phyloP scores from a whole-genome alignment of 306 rosid genomes.

The Begonia loranthoides region DNA sequence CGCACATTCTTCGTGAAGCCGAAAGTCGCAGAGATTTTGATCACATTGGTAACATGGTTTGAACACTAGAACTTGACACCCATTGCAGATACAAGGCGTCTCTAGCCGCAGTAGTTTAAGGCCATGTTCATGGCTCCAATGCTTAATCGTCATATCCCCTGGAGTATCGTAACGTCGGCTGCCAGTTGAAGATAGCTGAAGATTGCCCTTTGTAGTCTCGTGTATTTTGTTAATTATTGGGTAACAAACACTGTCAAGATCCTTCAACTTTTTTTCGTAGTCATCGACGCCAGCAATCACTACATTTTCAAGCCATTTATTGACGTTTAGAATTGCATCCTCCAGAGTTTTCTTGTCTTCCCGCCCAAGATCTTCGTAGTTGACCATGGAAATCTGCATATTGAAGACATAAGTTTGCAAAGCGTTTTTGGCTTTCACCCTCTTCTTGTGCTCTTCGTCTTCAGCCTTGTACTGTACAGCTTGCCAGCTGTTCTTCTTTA shows the following conservation, averaged over 20 bases:
- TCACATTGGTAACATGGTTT: slow-evolving; percentile 21
- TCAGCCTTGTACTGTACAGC: slow-evolving; percentile 9
- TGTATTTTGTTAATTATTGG: slow-evolving; percentile 11
- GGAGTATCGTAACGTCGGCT: too few relatives aligned
- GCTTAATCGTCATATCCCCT: slow-evolving; percentile 2
- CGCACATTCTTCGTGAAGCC: slow-evolving; percentile 30
- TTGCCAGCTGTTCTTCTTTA: slow-evolving; percentile 8
- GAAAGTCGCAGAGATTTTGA: slow-evolving; percentile 10
- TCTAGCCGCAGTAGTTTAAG: slow-evolving; percentile 8
- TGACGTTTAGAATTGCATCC: slow-evolving; percentile 8
- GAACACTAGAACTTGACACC: slow-evolving; percentile 30
- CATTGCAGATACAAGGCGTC: slow-evolving; percentile 26
- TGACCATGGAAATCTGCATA: slow-evolving; percentile 6
- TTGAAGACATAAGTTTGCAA: slow-evolving; percentile 9
- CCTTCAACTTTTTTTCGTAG: slow-evolving; percentile 7
- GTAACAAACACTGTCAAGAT: slow-evolving; percentile 14
- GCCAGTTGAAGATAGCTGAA: too few relatives aligned
- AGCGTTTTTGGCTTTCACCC: slow-evolving; percentile 5
- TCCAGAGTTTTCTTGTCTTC: slow-evolving; percentile 10
- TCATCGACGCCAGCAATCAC: slow-evolving; percentile 3
- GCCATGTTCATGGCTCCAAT: slow-evolving; percentile 20
- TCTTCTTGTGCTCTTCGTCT: slow-evolving; percentile 14
- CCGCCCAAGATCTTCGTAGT: slow-evolving; percentile 4
- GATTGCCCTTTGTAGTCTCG: not conserved
- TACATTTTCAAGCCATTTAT: slow-evolving; percentile 11